Evolutionary conservation across 2,329 filamentous ascomycete genomes (phyloP).

Genomic region (Ilyonectria mors-panacis): DNA sequence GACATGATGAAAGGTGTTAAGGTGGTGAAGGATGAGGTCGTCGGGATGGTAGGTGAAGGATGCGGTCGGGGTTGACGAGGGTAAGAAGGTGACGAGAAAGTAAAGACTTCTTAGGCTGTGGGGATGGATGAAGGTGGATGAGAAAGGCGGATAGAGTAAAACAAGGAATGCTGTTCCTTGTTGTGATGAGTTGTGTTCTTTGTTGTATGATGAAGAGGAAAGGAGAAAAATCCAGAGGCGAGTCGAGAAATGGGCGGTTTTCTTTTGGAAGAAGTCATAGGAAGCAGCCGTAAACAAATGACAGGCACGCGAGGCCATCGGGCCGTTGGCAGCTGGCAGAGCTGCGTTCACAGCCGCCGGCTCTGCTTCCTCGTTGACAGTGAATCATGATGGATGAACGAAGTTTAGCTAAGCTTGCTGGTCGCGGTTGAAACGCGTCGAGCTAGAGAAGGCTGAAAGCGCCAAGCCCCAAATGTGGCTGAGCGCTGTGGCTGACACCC

Average conservation of each 20-base stretch:
- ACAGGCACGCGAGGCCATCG: not conserved
- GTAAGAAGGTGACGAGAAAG: not conserved
- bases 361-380: constrained; percentile 8
- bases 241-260: not conserved
- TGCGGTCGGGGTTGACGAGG: not conserved
- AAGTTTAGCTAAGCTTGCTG: constrained; percentile 25
- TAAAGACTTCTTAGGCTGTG: not conserved
- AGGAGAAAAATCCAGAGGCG: not conserved
- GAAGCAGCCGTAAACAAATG: not conserved
- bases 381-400: constrained; percentile 12
- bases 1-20: not conserved
- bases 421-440: constrained; percentile 10
- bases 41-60: not conserved
- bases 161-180: not conserved
- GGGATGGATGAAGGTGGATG: not conserved
- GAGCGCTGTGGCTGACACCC: constrained; percentile 29
- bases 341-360: not conserved
- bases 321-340: constrained; percentile 5
- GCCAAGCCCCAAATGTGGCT: constrained; percentile 38
- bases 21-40: not conserved
- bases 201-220: not conserved
- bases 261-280: not conserved
- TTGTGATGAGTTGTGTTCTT: not conserved
- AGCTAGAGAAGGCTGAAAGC: constrained; percentile 39
- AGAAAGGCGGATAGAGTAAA: not conserved